Base-by-base conservation (phyloP, 352 stramenopile species). In the Elongisporangium anandrum region DNA sequence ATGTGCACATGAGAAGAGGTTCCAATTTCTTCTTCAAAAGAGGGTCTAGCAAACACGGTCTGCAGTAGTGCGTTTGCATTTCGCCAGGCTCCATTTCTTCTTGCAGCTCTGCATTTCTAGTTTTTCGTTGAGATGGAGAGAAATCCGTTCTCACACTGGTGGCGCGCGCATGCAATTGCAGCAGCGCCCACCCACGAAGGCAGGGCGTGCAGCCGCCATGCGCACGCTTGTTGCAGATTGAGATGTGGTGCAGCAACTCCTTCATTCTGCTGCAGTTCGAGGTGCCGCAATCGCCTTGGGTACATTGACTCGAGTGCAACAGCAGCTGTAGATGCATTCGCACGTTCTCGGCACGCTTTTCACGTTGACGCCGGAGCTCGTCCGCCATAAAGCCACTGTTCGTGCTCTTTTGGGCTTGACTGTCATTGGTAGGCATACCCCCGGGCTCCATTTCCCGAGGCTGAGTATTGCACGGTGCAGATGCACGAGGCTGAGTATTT, bases 231-330 rank as follows among this genome's bases (percentile, higher is more conserved):
- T 97, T 94, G 79, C 97, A 99, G 59, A 94, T 83, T 17, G 85
- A 72, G 50, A 92, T 94, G 67, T 99, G 97, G 26, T 95, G 95
- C 71, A 99, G 90, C n/a, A 99, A 73, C 65, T 98, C 87, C 78
- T 99, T 99, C 97, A 99, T 99, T 79, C 98, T 99, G 49, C 90
- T 89, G 83, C 97, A 99, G 73, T 99, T 99, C 9, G 86, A 92
- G 41, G 94, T 98, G 21, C 89, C 84, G 68, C 96, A 99, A 39
- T 96, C 95, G 34, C 85, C 70, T 41, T 96, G 88, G 7, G 70
- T 77, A 63, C 97, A 99, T 15, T 84, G 96, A 47, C 94, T 97
- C 38, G 97, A 96, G 75, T 99, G 97, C 63, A 97, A 81, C n/a
- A 99, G 75, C 54, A 99, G 78, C 72, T 98, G 96, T 96, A 99